Evolutionary conservation across 306 rosid genomes (phyloP).

Genomic region (Dalbergia cochinchinensis): DNA sequence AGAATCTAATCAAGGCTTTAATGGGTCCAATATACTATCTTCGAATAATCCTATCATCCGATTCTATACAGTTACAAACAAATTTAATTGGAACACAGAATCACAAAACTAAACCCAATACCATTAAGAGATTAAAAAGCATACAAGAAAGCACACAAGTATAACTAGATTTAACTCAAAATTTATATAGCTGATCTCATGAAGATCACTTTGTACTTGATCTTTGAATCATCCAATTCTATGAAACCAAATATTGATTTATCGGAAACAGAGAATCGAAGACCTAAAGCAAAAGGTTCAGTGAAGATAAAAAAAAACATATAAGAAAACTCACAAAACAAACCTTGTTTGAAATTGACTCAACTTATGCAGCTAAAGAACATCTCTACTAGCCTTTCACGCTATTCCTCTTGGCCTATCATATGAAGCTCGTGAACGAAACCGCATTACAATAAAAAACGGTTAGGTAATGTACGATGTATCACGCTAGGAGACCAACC

Average conservation of each 20-base stretch:
- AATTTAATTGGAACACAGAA: background rate
- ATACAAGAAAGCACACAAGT: slow-evolving; percentile 12
- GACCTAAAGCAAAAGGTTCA: background rate
- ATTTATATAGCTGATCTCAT: slow-evolving; percentile 9
- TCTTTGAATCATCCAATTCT: background rate
- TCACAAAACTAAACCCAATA: background rate
- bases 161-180: slow-evolving; percentile 8
- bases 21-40: background rate
- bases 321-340: background rate
- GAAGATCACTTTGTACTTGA: background rate
- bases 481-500: background rate
- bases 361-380: slow-evolving; percentile 8
- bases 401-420: slow-evolving; percentile 3
- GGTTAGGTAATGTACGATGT: background rate
- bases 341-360: slow-evolving; percentile 13
- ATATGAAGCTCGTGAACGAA: slow-evolving; percentile 10
- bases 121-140: background rate
- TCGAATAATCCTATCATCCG: background rate
- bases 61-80: background rate
- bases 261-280: background rate
- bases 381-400: slow-evolving; percentile 10
- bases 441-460: slow-evolving; percentile 19
- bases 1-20: slow-evolving; percentile 21
- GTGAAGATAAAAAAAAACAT: background rate
- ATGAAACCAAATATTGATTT: background rate